Percentiles rank a stretch among this genome's conserved stretches.
phyloP scores from a whole-genome alignment of 202 grass and related monocot species.

The Bolboschoenoplectus hybrid region DNA sequence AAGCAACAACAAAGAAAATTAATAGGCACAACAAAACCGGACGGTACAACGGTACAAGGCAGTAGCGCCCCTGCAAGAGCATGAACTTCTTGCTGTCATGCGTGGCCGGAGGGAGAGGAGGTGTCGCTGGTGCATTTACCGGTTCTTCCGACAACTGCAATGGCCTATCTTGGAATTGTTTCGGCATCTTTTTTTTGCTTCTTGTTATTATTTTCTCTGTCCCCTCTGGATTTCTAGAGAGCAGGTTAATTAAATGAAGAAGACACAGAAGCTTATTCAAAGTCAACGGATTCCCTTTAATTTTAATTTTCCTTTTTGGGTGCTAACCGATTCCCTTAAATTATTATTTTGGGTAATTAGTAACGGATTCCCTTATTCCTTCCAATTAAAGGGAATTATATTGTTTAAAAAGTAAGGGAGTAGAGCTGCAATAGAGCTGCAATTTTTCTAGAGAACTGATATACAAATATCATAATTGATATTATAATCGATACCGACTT shows the following conservation, averaged over 20 bases:
- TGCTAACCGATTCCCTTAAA: neutral
- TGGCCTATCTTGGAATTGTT: neutral
- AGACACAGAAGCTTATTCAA: neutral
- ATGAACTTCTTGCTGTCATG: neutral
- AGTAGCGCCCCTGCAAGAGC: neutral
- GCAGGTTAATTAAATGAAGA: neutral
- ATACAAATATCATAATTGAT: too few relatives aligned
- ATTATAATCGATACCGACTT: too few relatives aligned
- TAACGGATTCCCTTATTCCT: neutral
- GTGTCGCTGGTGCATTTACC: neutral
- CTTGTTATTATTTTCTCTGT: neutral
- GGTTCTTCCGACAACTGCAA: too few relatives aligned
- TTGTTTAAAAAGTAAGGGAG: neutral
- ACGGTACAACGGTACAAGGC: neutral
- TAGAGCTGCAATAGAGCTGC: too few relatives aligned
- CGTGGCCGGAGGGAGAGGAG: neutral
- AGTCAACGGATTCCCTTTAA: neutral
- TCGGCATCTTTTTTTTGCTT: neutral
- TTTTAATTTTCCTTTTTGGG: too few relatives aligned
- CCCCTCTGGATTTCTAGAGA: neutral
- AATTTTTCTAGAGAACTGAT: too few relatives aligned
- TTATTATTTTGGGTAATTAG: neutral
- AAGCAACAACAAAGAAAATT: constrained; percentile 15
- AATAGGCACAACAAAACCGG: neutral
- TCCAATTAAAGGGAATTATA: neutral